A percentile compares a stretch with the other conserved stretches of the same genome.
Evolutionary conservation across 169 alveolate genomes (phyloP).

Genomic region (Pseudocohnilembus persalinus): DNA sequence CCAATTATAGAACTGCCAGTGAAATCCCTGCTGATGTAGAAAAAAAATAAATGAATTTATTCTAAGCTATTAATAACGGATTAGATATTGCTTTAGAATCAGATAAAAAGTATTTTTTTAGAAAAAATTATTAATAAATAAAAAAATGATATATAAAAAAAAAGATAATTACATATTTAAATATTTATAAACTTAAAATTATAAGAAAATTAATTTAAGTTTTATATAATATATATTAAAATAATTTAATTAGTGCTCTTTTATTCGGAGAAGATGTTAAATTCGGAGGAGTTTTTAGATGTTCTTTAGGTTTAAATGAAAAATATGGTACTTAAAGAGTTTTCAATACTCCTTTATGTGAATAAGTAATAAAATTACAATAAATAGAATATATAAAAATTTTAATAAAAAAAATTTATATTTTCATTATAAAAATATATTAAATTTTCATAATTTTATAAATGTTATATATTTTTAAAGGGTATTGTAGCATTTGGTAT

Average conservation of each 20-base stretch:
- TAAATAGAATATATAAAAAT: background rate
- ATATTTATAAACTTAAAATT: too few species aligned
- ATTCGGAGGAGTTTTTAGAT: slow-evolving; percentile 98
- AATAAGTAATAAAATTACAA: slow-evolving; percentile 88
- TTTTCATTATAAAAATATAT: background rate
- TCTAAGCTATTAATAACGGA: slow-evolving; percentile 92
- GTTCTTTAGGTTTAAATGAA: slow-evolving; percentile 92
- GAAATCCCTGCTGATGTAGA: slow-evolving; percentile 40
- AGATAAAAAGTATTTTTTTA: slow-evolving; percentile 86
- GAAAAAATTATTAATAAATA: too few species aligned
- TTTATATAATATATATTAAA: too few species aligned
- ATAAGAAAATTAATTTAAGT: too few species aligned
- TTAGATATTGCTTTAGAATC: slow-evolving; percentile 91
- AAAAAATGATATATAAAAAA: too few species aligned
- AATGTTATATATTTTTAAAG: slow-evolving; percentile 33
- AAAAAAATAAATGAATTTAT: slow-evolving; percentile 87
- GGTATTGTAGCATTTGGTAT: slow-evolving; percentile 97
- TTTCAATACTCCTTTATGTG: slow-evolving; percentile 96
- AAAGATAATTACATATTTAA: too few species aligned
- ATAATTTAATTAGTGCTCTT: slow-evolving; percentile 62
- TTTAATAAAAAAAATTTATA: too few species aligned
- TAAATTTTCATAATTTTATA: background rate
- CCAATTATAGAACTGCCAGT: slow-evolving; percentile 28
- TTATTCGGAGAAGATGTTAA: slow-evolving; percentile 98
- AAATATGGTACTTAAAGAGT: slow-evolving; percentile 94